Conservation (phyloP, 345 rosid species). For the Populus davidiana region DNA sequence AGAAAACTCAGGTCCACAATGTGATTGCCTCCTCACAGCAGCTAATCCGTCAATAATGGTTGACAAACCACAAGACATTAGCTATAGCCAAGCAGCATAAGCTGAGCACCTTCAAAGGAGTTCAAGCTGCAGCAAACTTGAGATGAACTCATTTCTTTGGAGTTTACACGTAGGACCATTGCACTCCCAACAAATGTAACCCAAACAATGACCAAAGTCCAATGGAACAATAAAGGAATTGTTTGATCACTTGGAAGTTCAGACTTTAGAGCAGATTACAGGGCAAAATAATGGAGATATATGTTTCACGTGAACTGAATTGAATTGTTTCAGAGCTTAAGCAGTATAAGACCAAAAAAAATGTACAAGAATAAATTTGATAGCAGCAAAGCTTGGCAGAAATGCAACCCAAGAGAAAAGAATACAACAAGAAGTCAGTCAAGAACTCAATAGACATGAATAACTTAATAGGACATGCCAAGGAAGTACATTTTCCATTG, state of each 20-base stretch:
- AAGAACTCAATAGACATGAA: slow-evolving; percentile 2
- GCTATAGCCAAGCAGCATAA: background rate
- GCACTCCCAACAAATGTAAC: slow-evolving; percentile 2
- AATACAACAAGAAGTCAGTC: background rate
- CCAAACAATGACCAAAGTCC: background rate
- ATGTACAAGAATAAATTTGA: background rate
- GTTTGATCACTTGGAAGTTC: background rate
- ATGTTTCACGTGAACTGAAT: background rate
- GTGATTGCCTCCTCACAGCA: background rate
- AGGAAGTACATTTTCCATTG: slow-evolving; percentile 6
- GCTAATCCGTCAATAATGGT: background rate
- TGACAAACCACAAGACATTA: background rate
- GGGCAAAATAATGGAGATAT: background rate
- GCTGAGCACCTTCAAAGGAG: background rate
- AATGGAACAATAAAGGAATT: background rate
- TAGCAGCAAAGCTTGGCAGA: slow-evolving; percentile 1
- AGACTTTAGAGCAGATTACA: slow-evolving; percentile 6
- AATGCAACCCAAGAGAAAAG: background rate
- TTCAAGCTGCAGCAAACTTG: slow-evolving; percentile 1
- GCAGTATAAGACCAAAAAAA: background rate
- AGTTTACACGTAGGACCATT: background rate
- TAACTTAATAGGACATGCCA: background rate
- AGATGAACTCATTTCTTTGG: background rate
- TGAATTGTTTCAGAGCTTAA: slow-evolving; percentile 1
- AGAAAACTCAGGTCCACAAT: background rate